These are phyloP conservation scores for Hydnomerulius pinastri DNA, from an alignment of 768 basidiomycete species.

Conservation along the genomic window DNA sequence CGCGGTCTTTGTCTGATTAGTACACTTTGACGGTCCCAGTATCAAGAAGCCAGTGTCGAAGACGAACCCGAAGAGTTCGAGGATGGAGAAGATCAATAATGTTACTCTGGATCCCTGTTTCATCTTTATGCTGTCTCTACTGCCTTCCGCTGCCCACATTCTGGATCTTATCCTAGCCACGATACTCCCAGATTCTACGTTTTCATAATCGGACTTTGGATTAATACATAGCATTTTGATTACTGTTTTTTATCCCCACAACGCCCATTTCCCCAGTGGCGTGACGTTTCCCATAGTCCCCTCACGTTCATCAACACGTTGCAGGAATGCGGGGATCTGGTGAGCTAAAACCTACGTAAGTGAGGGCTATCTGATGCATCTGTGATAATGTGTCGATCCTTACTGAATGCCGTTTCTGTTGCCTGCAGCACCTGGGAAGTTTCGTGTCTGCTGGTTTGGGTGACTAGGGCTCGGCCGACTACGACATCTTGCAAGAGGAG, in stretches of 20 bases:
- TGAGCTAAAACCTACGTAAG: background rate
- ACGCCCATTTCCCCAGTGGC: background rate
- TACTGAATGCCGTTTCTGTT: no score
- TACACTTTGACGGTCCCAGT: conserved; percentile 39
- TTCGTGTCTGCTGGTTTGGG: no score
- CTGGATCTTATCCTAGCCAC: conserved; percentile 8
- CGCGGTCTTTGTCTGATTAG: background rate
- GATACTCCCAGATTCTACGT: conserved; percentile 16
- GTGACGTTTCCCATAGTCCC: background rate
- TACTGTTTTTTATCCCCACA: background rate
- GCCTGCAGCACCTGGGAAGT: background rate
- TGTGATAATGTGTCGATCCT: no score
- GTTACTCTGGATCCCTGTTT: background rate
- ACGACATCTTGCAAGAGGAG: no score
- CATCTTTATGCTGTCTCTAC: background rate
- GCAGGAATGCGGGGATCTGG: background rate
- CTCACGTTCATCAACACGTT: background rate
- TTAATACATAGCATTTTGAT: conserved; percentile 5
- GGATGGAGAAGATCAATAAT: conserved; percentile 32
- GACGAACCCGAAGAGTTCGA: conserved; percentile 42
- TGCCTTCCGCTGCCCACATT: background rate
- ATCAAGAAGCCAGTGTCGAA: conserved; percentile 59
- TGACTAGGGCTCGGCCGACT: no score
- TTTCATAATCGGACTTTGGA: conserved; percentile 20
- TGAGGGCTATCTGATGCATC: background rate